A percentile compares a stretch with the other conserved stretches of the same genome.
Conservation (phyloP, 2,329 filamentous ascomycete species). For the Penicillium sp. region DNA sequence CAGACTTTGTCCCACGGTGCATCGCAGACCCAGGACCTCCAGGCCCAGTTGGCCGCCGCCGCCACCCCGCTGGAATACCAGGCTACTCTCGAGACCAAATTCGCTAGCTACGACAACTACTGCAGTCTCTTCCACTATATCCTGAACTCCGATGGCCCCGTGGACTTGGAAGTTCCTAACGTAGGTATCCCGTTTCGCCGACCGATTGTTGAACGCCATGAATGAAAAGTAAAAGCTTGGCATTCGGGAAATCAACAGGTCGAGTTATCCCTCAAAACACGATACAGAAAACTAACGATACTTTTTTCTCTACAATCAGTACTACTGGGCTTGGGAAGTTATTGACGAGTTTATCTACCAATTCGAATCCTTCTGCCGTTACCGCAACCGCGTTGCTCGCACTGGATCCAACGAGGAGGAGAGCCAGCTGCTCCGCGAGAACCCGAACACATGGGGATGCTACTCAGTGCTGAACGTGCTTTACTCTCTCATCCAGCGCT, state of each 20-base stretch:
- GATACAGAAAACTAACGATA: constrained; percentile 14
- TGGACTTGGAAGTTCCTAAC: constrained; percentile 93
- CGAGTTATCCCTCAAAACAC: background rate
- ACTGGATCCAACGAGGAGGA: constrained; percentile 84
- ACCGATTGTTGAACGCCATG: constrained; percentile 9
- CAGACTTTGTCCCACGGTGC: constrained; percentile 68
- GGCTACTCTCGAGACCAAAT: constrained; percentile 92
- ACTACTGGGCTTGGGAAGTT: constrained; percentile 99
- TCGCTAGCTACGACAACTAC: constrained; percentile 98
- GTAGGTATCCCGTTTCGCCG: constrained; percentile 57
- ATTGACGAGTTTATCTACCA: constrained; percentile 99
- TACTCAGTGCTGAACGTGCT: constrained; percentile 99
- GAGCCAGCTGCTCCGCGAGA: constrained; percentile 84
- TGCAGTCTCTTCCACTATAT: constrained; percentile 99
- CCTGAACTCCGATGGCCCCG: constrained; percentile 97
- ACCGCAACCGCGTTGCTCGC: constrained; percentile 87
- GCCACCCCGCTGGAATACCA: constrained; percentile 96
- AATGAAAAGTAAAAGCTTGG: constrained; percentile 19
- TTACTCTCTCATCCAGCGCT: constrained; percentile 97
- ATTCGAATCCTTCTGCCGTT: constrained; percentile 99
- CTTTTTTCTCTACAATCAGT: constrained; percentile 53
- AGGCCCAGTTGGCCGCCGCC: constrained; percentile 84
- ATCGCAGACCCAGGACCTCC: constrained; percentile 84
- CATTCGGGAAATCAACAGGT: constrained; percentile 8
- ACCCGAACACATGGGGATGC: constrained; percentile 99